A percentile compares a stretch with the other conserved stretches of the same genome.
Evolutionary conservation across 108 stramenopile species (phyloP).

Genomic region (Skeletonema grethae): DNA sequence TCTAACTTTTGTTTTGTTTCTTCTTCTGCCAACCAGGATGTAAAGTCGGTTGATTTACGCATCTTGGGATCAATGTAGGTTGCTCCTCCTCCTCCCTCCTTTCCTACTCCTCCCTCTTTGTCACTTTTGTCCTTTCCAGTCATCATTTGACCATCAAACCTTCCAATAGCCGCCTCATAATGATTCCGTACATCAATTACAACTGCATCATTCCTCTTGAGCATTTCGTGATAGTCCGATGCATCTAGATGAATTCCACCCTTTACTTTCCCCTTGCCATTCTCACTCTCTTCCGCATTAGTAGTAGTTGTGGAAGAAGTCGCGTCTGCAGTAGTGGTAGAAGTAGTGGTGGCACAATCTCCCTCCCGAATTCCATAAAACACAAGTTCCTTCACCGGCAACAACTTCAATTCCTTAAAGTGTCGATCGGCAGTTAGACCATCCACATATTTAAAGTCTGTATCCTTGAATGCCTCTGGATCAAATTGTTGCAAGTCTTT

Average conservation of each 20-base stretch:
- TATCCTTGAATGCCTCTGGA: constrained; percentile 55
- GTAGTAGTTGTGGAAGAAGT: not conserved
- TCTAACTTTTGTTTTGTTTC: constrained; percentile 82
- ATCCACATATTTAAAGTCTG: constrained; percentile 88
- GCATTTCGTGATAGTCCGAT: constrained; percentile 81
- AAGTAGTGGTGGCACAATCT: constrained; percentile 48
- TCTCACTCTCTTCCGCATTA: not conserved
- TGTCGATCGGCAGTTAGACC: constrained; percentile 75
- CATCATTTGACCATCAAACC: constrained; percentile 70
- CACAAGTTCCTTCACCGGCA: constrained; percentile 91
- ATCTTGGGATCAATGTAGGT: constrained; percentile 88
- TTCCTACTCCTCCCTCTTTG: not conserved
- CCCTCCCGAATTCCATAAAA: constrained; percentile 82
- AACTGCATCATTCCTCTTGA: constrained; percentile 70
- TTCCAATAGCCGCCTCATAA: constrained; percentile 88
- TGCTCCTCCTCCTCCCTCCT: constrained; percentile 42
- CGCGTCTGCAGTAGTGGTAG: not conserved
- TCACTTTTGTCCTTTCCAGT: constrained; percentile 16
- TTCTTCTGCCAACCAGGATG: constrained; percentile 75
- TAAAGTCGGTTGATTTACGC: constrained; percentile 90
- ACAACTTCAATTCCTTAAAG: constrained; percentile 86
- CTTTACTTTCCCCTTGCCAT: constrained; percentile 12
- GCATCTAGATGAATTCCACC: constrained; percentile 88
- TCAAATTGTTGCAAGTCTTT: constrained; percentile 72
- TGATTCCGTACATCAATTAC: constrained; percentile 91